Percentiles rank a stretch among this genome's conserved stretches.
These are phyloP conservation scores for Phytophthora vignae DNA, from an alignment of 352 stramenopile species.

Conservation along the genomic window DNA sequence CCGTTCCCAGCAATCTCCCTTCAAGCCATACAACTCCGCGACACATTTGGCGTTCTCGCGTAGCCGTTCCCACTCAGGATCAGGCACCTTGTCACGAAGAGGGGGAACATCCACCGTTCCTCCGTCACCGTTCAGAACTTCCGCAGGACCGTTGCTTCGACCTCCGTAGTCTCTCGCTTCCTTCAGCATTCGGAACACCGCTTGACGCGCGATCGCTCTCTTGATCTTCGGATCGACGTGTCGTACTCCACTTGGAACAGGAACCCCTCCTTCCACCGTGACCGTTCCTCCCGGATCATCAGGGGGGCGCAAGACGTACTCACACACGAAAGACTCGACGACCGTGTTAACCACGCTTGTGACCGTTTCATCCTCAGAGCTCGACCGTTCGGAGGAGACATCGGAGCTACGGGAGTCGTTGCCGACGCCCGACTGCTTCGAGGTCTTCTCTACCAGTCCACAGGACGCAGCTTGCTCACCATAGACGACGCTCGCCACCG, in stretches of 20 bases:
- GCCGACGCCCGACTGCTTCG: neutral
- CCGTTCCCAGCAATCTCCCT: neutral
- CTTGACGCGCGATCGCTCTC: neutral
- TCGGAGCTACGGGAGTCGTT: neutral
- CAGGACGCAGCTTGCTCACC: neutral
- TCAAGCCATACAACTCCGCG: neutral
- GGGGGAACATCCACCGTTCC: neutral
- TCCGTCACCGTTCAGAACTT: neutral
- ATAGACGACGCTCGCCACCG: neutral
- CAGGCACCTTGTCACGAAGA: constrained; percentile 3
- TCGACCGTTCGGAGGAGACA: no score
- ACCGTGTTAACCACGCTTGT: neutral
- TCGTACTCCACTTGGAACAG: neutral
- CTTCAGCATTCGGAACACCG: neutral
- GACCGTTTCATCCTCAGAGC: no score
- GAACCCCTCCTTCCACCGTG: neutral
- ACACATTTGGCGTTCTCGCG: neutral
- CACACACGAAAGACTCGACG: neutral
- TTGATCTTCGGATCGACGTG: neutral
- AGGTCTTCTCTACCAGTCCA: neutral
- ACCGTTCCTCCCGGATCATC: neutral
- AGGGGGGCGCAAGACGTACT: neutral
- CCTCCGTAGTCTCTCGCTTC: neutral
- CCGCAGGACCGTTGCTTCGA: neutral
- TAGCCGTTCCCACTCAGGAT: neutral